Evolutionary conservation across 345 rosid species (phyloP), one percentile per base, ranked within the genome.

Genomic region (Rhizophora mangle): DNA sequence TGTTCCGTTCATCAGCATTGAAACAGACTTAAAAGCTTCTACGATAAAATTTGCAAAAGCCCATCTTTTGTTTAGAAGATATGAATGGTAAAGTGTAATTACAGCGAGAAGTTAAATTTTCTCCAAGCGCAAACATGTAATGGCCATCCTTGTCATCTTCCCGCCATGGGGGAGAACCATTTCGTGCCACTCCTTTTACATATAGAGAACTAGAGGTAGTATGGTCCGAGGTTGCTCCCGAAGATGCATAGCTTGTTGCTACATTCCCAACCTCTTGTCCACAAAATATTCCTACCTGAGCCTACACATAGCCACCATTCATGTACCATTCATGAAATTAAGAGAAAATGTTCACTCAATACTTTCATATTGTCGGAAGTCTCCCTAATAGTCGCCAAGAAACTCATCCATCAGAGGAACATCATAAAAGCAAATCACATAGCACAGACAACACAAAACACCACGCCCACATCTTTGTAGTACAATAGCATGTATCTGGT

Each of bases 111-210:
- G 94, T 86, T 85, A 92, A 85, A 88, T 85, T 88, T 68, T 92
- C 96, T 83, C 98, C 98, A 68, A 88, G 79, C 77, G 87, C 95
- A 90, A 93, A 93, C 93, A 85, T 87, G 90, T 86, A 93, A 93
- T 93, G 98, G 56, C 96, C 96, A 86, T 92, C 96, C 76, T 90
- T 92, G 92, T 92, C 96, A 85, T 92, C 96, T 77, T 88, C 98
- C 75, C 96, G 79, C 93, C 90, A 81, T 31, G 93, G 96, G 75
- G 98, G 90, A 31, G 96, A 88, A 80, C 84, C 89, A 84, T 82
- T 90, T 83, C 83, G 86, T 78, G 79, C 87, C 63, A 78, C 88
- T 82, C 73, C 86, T 69, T 86, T 88, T 60, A 82, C 79, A 82
- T 62, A 73, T 55, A 82, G 74, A 36, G 81, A 73, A 66, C 72